These are phyloP conservation scores for Pharnaceum exiguum DNA, from an alignment of 148 eudicot genomes.

Conservation along the genomic window DNA sequence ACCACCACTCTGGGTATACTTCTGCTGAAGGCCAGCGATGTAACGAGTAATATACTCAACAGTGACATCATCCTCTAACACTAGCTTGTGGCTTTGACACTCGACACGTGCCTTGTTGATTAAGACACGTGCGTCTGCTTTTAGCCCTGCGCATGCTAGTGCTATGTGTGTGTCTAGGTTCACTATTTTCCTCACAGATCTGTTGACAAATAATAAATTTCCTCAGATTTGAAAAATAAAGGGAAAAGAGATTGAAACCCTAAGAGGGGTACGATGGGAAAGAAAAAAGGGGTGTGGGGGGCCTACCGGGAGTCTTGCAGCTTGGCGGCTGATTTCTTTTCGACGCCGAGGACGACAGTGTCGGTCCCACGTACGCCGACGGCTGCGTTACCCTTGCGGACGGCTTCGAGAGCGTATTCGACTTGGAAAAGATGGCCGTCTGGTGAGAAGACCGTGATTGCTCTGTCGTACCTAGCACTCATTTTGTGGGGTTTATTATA, in stretches of 20 bases:
- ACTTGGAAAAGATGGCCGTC: constrained; percentile 98
- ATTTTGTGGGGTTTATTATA: constrained; percentile 20
- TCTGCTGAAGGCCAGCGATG: constrained; percentile 99
- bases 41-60: constrained; percentile 96
- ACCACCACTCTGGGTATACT: constrained; percentile 99
- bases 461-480: constrained; percentile 97
- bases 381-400: constrained; percentile 96
- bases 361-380: constrained; percentile 92
- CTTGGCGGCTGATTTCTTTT: constrained; percentile 88
- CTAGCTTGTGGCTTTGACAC: constrained; percentile 93
- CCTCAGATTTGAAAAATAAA: too few relatives aligned
- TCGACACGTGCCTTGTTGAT: constrained; percentile 92
- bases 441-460: constrained; percentile 93
- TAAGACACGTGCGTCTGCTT: constrained; percentile 98
- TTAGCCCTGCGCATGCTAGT: constrained; percentile 95
- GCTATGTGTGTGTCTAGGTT: constrained; percentile 90
- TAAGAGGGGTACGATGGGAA: background rate
- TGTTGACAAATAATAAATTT: too few relatives aligned
- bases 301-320: constrained; percentile 86
- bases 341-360: constrained; percentile 81
- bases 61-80: constrained; percentile 93
- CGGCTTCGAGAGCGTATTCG: constrained; percentile 96
- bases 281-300: background rate
- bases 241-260: too few relatives aligned
- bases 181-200: constrained; percentile 87